phyloP scores from a whole-genome alignment of 2,329 filamentous ascomycete genomes.

The Teratosphaeriaceae sp. region DNA sequence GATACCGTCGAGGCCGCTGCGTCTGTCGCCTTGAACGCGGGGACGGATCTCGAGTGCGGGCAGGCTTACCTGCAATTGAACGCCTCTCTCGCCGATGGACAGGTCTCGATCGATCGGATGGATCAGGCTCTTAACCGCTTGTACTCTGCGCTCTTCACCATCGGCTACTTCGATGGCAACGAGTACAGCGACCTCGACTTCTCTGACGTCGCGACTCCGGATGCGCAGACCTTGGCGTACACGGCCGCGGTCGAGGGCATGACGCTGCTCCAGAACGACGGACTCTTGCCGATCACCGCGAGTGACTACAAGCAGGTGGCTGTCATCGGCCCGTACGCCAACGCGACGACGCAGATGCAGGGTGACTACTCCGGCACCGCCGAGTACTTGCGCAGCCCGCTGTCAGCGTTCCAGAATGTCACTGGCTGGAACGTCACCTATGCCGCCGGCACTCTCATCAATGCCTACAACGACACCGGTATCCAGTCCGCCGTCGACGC shows the following conservation, averaged over 20 bases:
- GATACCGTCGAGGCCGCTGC: constrained; percentile 36
- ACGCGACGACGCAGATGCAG: constrained; percentile 40
- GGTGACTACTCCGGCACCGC: constrained; percentile 25
- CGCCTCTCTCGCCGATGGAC: constrained; percentile 1
- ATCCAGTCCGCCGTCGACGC: constrained; percentile 9
- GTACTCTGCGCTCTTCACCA: constrained; percentile 45
- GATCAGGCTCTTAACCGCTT: constrained; percentile 27
- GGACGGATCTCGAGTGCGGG: constrained; percentile 15
- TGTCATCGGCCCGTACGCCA: constrained; percentile 51
- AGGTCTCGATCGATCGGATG: background rate
- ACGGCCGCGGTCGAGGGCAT: constrained; percentile 41
- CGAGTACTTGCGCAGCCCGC: constrained; percentile 15
- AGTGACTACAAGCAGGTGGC: constrained; percentile 34
- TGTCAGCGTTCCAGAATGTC: constrained; percentile 13
- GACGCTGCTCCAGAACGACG: constrained; percentile 45
- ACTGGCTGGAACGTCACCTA: constrained; percentile 7
- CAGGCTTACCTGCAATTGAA: constrained; percentile 1
- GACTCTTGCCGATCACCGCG: constrained; percentile 32
- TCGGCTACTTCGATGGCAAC: constrained; percentile 47
- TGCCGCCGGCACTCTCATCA: constrained; percentile 12
- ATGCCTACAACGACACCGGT: constrained; percentile 6
- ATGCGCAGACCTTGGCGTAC: constrained; percentile 47
- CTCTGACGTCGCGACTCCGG: constrained; percentile 46
- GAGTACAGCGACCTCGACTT: constrained; percentile 25
- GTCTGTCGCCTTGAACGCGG: constrained; percentile 42